Evolutionary conservation across 225 moss, liverwort and hornwort species (phyloP).

Genomic region (Thuidium tamariscinum): DNA sequence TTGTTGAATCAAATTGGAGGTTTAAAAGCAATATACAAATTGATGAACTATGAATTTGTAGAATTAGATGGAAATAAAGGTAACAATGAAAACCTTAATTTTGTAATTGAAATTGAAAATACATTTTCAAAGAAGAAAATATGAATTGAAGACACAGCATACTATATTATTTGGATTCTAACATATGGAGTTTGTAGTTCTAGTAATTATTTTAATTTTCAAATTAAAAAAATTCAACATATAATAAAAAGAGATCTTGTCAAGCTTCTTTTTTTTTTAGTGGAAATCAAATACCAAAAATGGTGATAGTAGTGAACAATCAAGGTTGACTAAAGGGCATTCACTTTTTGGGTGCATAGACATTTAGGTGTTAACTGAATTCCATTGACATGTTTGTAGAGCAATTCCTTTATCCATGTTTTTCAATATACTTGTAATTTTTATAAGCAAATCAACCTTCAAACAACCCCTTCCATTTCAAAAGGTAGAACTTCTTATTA

Average conservation of each 20-base stretch:
- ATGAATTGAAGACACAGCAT: too few relatives aligned
- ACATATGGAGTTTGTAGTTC: too few relatives aligned
- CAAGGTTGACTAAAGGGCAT: neutral
- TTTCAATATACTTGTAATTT: fast-evolving
- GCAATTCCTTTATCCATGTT: neutral
- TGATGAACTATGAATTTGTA: neutral
- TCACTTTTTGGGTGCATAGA: too few relatives aligned
- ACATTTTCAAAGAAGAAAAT: too few relatives aligned
- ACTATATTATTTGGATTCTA: too few relatives aligned
- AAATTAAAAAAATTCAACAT: too few relatives aligned
- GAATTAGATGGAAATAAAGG: neutral
- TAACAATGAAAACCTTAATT: neutral
- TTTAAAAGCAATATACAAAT: neutral
- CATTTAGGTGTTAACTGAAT: too few relatives aligned
- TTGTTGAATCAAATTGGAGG: neutral
- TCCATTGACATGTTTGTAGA: fast-evolving
- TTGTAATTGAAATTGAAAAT: neutral
- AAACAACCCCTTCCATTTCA: neutral
- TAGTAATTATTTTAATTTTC: too few relatives aligned
- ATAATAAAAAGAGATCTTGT: too few relatives aligned
- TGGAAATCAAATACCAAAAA: too few relatives aligned
- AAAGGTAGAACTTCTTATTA: fast-evolving
- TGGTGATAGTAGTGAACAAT: neutral
- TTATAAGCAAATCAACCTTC: neutral
- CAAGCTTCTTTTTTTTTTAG: too few relatives aligned